Percentiles rank a stretch among this genome's conserved stretches.
phyloP scores from a whole-genome alignment of 345 rosid genomes.

The Aquilaria yunnanensis region DNA sequence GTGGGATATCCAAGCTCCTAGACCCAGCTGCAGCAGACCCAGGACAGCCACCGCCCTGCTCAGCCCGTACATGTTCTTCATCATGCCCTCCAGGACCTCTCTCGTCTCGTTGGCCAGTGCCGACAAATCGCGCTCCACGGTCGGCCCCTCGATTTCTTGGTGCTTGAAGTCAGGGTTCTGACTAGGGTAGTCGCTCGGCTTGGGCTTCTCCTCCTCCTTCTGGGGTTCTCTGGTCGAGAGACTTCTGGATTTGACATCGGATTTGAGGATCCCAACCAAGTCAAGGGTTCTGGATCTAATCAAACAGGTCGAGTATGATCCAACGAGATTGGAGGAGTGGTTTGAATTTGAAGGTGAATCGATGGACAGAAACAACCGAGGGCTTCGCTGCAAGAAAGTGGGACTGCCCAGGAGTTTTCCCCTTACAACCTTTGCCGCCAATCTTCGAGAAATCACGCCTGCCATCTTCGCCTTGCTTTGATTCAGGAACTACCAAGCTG shows the following conservation, averaged over 20 bases:
- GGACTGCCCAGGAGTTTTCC: not conserved
- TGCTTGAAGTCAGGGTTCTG: slow-evolving; percentile 65
- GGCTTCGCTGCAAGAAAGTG: slow-evolving; percentile 3
- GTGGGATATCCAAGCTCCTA: slow-evolving; percentile 67
- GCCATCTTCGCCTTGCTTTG: slow-evolving; percentile 8
- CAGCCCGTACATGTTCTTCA: slow-evolving; percentile 62
- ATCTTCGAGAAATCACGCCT: slow-evolving; percentile 7
- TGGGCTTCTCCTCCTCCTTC: slow-evolving; percentile 20
- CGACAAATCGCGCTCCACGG: slow-evolving; percentile 82
- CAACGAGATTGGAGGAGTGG: not conserved
- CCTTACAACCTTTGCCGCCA: slow-evolving; percentile 1
- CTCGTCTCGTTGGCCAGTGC: slow-evolving; percentile 79
- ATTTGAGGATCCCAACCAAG: not conserved
- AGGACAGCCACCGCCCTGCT: slow-evolving; percentile 59
- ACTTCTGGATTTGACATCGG: slow-evolving; percentile 26
- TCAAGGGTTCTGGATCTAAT: not conserved
- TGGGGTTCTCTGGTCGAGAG: slow-evolving; percentile 34
- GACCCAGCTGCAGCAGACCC: slow-evolving; percentile 58
- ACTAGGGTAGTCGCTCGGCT: slow-evolving; percentile 25
- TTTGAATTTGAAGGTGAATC: not conserved
- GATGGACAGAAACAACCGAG: not conserved
- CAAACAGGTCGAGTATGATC: not conserved
- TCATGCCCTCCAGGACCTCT: slow-evolving; percentile 55
- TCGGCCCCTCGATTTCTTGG: slow-evolving; percentile 95
- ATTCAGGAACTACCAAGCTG: too few species aligned